phyloP scores from a whole-genome alignment of 805 yeast genomes.

The Suhomyces faveliae region DNA sequence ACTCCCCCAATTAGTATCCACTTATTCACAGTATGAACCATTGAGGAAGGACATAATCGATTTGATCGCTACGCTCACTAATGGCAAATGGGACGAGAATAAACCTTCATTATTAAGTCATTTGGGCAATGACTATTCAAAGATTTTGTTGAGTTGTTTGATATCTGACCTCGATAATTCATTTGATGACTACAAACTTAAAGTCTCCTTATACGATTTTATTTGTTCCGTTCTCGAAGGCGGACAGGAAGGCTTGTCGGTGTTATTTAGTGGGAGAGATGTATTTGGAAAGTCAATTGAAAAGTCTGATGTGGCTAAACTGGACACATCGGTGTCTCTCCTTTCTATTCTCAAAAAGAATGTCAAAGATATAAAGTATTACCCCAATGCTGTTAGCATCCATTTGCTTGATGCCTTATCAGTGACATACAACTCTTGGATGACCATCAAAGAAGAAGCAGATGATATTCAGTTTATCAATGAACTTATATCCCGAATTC shows the following conservation, averaged over 20 bases:
- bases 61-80: constrained; percentile 56
- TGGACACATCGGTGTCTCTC: constrained; percentile 38
- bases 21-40: constrained; percentile 50
- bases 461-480: constrained; percentile 48
- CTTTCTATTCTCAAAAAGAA: constrained; percentile 55
- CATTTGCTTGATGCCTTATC: constrained; percentile 73
- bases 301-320: constrained; percentile 22
- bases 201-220: constrained; percentile 58
- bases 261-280: constrained; percentile 61
- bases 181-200: constrained; percentile 51
- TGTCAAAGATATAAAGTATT: constrained; percentile 48
- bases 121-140: constrained; percentile 65
- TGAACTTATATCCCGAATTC: constrained; percentile 38
- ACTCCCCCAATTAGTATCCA: constrained; percentile 54
- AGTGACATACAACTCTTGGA: constrained; percentile 76
- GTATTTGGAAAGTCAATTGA: constrained; percentile 29
- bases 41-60: constrained; percentile 54
- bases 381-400: constrained; percentile 63
- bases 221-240: constrained; percentile 68
- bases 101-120: constrained; percentile 82
- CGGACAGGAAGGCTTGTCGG: constrained; percentile 75
- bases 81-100: constrained; percentile 52
- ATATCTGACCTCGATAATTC: constrained; percentile 58
- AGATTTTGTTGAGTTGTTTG: constrained; percentile 57
- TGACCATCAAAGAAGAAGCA: constrained; percentile 54